Percentiles rank a stretch among this genome's conserved stretches.
These are phyloP conservation scores for Collybiopsis luxurians DNA, from an alignment of 768 basidiomycete genomes.

Conservation along the genomic window DNA sequence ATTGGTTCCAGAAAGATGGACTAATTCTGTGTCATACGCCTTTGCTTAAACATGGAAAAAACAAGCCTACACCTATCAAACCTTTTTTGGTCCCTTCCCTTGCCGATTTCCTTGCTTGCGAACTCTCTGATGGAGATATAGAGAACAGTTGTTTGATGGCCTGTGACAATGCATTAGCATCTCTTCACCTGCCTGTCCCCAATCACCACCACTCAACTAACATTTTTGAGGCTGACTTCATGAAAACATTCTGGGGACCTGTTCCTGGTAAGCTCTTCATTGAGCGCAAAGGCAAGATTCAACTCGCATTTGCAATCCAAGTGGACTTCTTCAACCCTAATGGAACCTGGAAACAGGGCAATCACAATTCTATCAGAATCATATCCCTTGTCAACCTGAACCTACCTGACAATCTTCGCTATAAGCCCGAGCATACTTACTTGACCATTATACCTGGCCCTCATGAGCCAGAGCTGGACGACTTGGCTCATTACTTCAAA, in stretches of 20 bases:
- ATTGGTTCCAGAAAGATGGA: not conserved
- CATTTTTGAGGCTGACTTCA: not conserved
- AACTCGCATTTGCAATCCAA: slow-evolving; percentile 14
- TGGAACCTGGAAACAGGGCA: slow-evolving; percentile 14
- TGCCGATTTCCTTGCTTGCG: slow-evolving; percentile 8
- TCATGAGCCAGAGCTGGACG: slow-evolving; percentile 14
- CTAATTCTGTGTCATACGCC: not conserved
- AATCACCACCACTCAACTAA: too few relatives aligned
- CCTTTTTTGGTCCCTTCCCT: slow-evolving; percentile 9
- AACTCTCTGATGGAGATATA: slow-evolving; percentile 7
- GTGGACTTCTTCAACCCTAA: slow-evolving; percentile 26
- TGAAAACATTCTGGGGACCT: not conserved
- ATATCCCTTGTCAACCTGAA: slow-evolving; percentile 23
- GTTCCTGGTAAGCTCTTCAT: not conserved
- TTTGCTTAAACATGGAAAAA: not conserved
- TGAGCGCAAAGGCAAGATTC: not conserved
- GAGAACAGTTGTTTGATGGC: slow-evolving; percentile 1
- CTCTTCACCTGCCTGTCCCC: not conserved
- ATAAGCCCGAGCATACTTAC: slow-evolving; percentile 17
- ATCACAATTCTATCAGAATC: slow-evolving; percentile 12
- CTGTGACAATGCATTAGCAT: slow-evolving; percentile 8
- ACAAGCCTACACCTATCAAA: slow-evolving; percentile 14
- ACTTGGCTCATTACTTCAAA: slow-evolving; percentile 9
- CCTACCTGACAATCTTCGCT: slow-evolving; percentile 16
- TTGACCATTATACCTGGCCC: slow-evolving; percentile 22